A percentile compares a stretch with the other conserved stretches of the same genome.
Evolutionary conservation across 257 asterid genomes (phyloP).

Genomic region (Anisodus tanguticus): DNA sequence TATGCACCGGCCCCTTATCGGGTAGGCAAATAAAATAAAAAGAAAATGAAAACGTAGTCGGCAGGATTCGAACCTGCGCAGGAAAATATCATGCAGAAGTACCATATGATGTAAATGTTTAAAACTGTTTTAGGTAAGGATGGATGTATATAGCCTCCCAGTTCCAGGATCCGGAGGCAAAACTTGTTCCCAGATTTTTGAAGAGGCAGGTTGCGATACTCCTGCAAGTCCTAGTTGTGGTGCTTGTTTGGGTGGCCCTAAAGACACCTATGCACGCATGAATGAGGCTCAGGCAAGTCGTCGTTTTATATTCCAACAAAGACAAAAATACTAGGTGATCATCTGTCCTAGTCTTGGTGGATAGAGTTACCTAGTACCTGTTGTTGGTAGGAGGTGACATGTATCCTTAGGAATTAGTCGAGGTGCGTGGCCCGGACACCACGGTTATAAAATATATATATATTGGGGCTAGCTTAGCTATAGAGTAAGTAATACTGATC

Average conservation of each 20-base stretch:
- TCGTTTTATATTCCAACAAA: neutral
- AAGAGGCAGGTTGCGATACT: slow-evolving; percentile 99
- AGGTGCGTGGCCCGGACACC: no score
- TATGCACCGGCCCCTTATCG: no score
- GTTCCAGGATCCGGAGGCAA: slow-evolving; percentile 96
- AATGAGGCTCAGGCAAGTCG: slow-evolving; percentile 85
- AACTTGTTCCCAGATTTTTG: slow-evolving; percentile 96
- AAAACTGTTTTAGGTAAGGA: slow-evolving; percentile 72
- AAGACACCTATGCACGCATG: slow-evolving; percentile 94
- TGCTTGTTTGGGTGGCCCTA: slow-evolving; percentile 98
- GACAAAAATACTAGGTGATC: no score
- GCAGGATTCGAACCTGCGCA: slow-evolving; percentile 99
- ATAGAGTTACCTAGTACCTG: no score
- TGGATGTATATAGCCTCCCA: slow-evolving; percentile 86
- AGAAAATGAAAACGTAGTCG: slow-evolving; percentile 60
- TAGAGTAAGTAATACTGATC: no score
- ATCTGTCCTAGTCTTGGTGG: no score
- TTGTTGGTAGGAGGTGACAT: no score
- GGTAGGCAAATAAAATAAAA: no score
- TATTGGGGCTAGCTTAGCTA: no score
- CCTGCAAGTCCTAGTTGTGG: slow-evolving; percentile 98
- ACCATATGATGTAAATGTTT: neutral
- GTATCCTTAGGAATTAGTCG: no score
- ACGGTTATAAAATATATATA: no score
- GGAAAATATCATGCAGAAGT: neutral